phyloP scores from a whole-genome alignment of 2,329 filamentous ascomycete species.

The Aschersonia sp. region DNA sequence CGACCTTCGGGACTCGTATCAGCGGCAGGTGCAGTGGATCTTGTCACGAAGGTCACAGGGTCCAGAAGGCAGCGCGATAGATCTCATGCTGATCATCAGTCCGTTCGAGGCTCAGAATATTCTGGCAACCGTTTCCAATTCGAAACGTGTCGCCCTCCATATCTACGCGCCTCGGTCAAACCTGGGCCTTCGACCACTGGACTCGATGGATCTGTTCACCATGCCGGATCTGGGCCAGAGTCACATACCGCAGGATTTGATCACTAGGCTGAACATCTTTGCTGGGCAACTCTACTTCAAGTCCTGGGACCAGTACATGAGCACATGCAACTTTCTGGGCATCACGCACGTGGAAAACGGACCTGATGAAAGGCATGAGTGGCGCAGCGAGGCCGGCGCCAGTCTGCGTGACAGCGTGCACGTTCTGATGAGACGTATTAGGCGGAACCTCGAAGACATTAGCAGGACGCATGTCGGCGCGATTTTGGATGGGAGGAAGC shows the following conservation, averaged over 20 bases:
- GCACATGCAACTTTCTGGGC: slow-evolving; percentile 36
- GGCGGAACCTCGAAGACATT: slow-evolving; percentile 18
- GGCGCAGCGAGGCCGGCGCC: fast-evolving
- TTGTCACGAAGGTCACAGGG: slow-evolving; percentile 1
- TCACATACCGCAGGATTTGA: background rate
- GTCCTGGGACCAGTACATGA: slow-evolving; percentile 36
- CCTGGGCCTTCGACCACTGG: slow-evolving; percentile 9
- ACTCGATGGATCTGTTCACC: slow-evolving; percentile 8
- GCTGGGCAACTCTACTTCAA: slow-evolving; percentile 52
- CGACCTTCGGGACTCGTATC: slow-evolving; percentile 7
- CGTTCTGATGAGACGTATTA: slow-evolving; percentile 15
- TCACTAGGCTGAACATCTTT: slow-evolving; percentile 44
- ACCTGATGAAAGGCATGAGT: background rate
- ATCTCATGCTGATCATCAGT: slow-evolving; percentile 40
- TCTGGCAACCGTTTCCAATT: slow-evolving; percentile 20
- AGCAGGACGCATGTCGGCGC: slow-evolving; percentile 21
- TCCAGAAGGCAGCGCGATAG: background rate
- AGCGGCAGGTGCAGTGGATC: slow-evolving; percentile 12
- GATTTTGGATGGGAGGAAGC: slow-evolving; percentile 13
- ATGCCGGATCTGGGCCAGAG: slow-evolving; percentile 2
- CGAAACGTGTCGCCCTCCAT: slow-evolving; percentile 25
- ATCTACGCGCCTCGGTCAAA: slow-evolving; percentile 34
- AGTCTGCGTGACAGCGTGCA: slow-evolving; percentile 11
- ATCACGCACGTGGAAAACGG: slow-evolving; percentile 12
- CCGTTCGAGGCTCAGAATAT: slow-evolving; percentile 44